Evolutionary conservation across 1,139 yeast species (phyloP).

Genomic region (Zygosaccharomyces pseudobailii): DNA sequence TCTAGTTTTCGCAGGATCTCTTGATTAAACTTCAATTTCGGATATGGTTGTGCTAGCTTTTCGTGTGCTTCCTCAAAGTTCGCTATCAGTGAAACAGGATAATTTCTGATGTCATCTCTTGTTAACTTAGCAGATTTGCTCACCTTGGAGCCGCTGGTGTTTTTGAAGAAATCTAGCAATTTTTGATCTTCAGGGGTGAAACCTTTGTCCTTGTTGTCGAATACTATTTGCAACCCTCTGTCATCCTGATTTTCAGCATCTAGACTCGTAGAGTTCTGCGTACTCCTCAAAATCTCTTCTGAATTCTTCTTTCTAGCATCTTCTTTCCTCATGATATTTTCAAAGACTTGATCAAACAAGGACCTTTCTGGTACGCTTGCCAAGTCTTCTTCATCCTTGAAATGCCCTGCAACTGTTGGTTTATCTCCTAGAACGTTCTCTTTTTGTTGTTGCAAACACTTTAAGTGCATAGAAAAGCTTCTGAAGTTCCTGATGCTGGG

Average conservation of each 20-base stretch:
- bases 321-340: conserved; percentile 20
- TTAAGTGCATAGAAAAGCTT: neutral
- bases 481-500: neutral
- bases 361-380: conserved; percentile 20
- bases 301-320: conserved; percentile 13
- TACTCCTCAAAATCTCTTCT: conserved; percentile 10
- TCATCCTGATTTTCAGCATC: conserved; percentile 6
- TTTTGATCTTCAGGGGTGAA: conserved; percentile 12
- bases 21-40: conserved; percentile 9
- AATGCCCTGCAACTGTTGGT: conserved; percentile 6
- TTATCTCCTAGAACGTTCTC: neutral
- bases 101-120: conserved; percentile 20
- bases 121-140: conserved; percentile 18
- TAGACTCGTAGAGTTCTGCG: conserved; percentile 1
- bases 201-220: conserved; percentile 14
- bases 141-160: conserved; percentile 8
- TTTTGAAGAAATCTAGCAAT: conserved; percentile 16
- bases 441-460: neutral
- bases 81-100: conserved; percentile 22
- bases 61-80: conserved; percentile 7
- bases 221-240: conserved; percentile 18
- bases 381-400: conserved; percentile 17
- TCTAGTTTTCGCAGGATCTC: conserved; percentile 18
- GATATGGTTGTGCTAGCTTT: conserved; percentile 4
- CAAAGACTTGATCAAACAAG: conserved; percentile 20